Base-by-base conservation (phyloP, 805 yeast species). In the Middelhovenomyces tepae region DNA sequence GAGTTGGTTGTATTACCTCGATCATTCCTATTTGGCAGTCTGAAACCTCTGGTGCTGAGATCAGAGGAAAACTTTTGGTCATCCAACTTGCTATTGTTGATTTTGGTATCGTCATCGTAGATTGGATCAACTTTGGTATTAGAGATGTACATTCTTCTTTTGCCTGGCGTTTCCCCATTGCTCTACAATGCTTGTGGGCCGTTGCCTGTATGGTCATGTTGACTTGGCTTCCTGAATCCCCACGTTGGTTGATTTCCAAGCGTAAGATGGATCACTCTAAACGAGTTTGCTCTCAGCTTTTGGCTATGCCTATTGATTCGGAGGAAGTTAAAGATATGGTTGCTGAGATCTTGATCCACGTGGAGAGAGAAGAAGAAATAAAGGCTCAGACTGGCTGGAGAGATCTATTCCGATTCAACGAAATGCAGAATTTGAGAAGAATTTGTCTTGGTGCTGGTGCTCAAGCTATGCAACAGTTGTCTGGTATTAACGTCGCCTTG, bases 221-320 rank as follows among this genome's bases (percentile, higher is more conserved):
- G 79, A 75, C 73, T 25, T 69, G 73, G 26, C 59, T 86, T 11
- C 95, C 96, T 0, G 95, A 86, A 56, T 74, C 87, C 25, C 95
- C 95, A 0, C 65, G 95, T 38, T 86, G 69, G 59, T 75, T 71
- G 49, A 84, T 86, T 4, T 73, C 73, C 46, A 75, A 78, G 7
- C 21, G 23, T 13, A n/a, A 13, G 16, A n/a, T 28, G 20, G 37
- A 34, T 15, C 26, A 34, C 4, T 32, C 37, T 4, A 27, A 34
- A n/a, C n/a, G 10, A 26, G 30, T 26, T 5, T 27, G 27, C 13
- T 21, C 37, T 9, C 19, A 29, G 17, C 9, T 34, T 5, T 11
- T 22, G 13, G 16, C 18, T 9, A 11, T 16, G 16, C 37, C 37
- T n/a, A n/a, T n/a, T n/a, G n/a, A n/a, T n/a, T 21, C 27, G 5